Base-by-base conservation (phyloP, 2,329 filamentous ascomycete genomes). In the Aspergillus fischeri region DNA sequence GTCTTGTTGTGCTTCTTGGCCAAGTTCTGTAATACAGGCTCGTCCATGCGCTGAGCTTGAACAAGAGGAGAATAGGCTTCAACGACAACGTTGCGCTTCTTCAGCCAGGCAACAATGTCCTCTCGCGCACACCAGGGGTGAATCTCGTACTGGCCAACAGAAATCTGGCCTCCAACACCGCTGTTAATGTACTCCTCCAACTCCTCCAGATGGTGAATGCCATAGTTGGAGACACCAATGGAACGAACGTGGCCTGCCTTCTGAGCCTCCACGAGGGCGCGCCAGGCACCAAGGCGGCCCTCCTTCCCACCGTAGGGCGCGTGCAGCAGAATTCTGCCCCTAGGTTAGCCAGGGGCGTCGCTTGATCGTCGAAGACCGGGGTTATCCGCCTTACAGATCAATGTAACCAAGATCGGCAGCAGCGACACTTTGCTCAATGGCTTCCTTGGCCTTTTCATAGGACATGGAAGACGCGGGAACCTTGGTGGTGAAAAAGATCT, bases 101-200 rank as follows among this genome's bases (percentile, higher is more conserved):
- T 73, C 65, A 89, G 89, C 91, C 92, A 97, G 49, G 83, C 78
- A 8, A 87, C 86, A 59, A 97, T 91, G 67, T 96, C 91, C 24
- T 81, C 77, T n/a, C 92, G 81, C 8, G 86, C 81, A 45, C 92
- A 84, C 92, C 91, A 97, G 0, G 92, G 92, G 74, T 97, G 92
- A 10, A 97, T 77, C 75, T 97, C 92, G 75, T 89, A 91, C 75
- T 96, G 92, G 44, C 91, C 92, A 41, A 96, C 89, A 59, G 87
- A 89, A 67, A 96, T 82, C 44, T 90, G 78, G 25, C 90, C 90
- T 3, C 82, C 83, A 48, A 63, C 68, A 9, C 70, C 69, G 28
- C 63, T 65, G 59, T 71, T 68, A 56, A 73, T 77, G 57, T 77
- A 76, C 51, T 66, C 69, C 54, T 77, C 73, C 42, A 76, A 59